Percentiles rank a stretch among this genome's conserved stretches.
Conservation (phyloP, 106 monocot genomes). For the Apostasia ramifera region DNA sequence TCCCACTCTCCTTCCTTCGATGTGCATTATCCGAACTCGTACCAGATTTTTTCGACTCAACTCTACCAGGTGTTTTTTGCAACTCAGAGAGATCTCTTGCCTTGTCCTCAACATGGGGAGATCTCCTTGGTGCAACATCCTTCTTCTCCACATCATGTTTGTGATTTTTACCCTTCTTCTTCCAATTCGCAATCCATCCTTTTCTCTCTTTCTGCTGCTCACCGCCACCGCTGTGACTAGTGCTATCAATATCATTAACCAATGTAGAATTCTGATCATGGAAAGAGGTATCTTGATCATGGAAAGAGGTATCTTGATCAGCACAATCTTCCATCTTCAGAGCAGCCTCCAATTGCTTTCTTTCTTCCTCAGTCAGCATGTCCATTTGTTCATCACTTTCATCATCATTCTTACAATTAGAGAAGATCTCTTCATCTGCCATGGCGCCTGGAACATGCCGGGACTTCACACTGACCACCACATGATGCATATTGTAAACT, state of each 20-base stretch:
- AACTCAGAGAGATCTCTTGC: conserved; percentile 16
- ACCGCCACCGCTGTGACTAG: conserved; percentile 3
- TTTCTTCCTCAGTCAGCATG: not conserved
- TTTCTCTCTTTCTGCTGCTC: conserved; percentile 13
- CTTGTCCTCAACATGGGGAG: conserved; percentile 25
- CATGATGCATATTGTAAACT: conserved; percentile 57
- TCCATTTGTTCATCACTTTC: not conserved
- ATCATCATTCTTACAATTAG: not conserved
- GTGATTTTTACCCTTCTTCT: conserved; percentile 12
- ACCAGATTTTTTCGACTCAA: conserved; percentile 16
- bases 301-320: conserved; percentile 23
- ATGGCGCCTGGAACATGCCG: conserved; percentile 33
- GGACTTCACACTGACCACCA: conserved; percentile 47
- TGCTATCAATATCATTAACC: not conserved
- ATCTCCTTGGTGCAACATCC: conserved; percentile 11
- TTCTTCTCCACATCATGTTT: conserved; percentile 19
- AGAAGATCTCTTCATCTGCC: conserved; percentile 11
- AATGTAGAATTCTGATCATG: not conserved
- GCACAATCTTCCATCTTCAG: conserved; percentile 5
- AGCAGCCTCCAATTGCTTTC: not conserved
- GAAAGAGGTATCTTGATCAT: conserved; percentile 25
- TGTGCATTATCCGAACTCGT: conserved; percentile 7
- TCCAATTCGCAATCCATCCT: conserved; percentile 21
- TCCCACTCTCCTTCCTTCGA: conserved; percentile 14
- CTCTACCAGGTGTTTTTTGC: not conserved